A percentile compares a stretch with the other conserved stretches of the same genome.
phyloP scores from a whole-genome alignment of 345 rosid species.

The Hypericum androsaemum region DNA sequence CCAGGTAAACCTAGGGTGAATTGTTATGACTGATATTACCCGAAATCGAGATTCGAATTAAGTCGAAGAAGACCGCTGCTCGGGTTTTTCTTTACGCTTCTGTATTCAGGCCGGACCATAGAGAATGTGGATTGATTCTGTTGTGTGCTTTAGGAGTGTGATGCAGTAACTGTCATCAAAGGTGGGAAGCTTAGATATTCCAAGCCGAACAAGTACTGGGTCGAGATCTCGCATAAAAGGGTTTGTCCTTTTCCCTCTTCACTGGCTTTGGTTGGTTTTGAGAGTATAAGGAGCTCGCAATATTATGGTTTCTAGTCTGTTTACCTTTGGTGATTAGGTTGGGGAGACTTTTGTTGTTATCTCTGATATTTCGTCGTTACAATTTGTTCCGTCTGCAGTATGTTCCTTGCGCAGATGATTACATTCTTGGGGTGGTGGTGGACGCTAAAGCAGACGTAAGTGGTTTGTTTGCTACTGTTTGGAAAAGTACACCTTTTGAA shows the following conservation, averaged over 20 bases:
- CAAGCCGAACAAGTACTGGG: constrained; percentile 71
- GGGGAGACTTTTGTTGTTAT: neutral
- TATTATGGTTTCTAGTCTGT: no score
- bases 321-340: no score
- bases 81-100: no score
- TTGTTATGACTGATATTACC: no score
- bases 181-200: constrained; percentile 67
- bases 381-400: constrained; percentile 41
- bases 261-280: neutral
- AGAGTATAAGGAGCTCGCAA: no score
- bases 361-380: neutral
- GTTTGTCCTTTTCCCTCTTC: constrained; percentile 22
- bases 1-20: constrained; percentile 43
- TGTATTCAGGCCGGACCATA: neutral
- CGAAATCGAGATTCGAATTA: no score
- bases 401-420: constrained; percentile 55
- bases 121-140: neutral
- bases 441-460: constrained; percentile 76
- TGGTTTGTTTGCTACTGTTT: constrained; percentile 5
- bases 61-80: no score
- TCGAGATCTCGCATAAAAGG: constrained; percentile 78
- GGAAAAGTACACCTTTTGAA: no score
- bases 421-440: constrained; percentile 72
- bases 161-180: constrained; percentile 53
- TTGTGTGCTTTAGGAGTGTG: constrained; percentile 39